Evolutionary conservation across 1,284 basidiomycete genomes (phyloP).

Genomic region (Leccinum subfulvum): DNA sequence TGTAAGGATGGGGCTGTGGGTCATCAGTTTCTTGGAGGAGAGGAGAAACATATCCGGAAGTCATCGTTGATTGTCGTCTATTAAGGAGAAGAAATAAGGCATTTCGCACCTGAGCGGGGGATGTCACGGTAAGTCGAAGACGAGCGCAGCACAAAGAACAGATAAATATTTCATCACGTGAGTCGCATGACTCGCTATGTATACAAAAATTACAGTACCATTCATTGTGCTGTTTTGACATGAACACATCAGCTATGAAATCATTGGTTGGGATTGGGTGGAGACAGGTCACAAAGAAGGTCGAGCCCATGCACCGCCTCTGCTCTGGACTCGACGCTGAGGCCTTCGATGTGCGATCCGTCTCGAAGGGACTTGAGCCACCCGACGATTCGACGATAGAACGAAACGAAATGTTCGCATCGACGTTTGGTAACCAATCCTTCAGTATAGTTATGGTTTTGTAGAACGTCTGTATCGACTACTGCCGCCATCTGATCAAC

Average conservation of each 20-base stretch:
- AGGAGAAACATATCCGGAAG: constrained; percentile 37
- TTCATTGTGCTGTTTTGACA: no score
- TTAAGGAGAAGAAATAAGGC: constrained; percentile 3
- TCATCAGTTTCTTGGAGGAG: constrained; percentile 32
- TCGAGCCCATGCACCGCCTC: background rate
- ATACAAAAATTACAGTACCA: no score
- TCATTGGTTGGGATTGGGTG: no score
- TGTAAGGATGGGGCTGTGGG: constrained; percentile 62
- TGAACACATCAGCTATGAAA: no score
- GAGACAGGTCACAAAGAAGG: background rate
- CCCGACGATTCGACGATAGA: background rate
- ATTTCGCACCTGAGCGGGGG: no score
- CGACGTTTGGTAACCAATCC: background rate
- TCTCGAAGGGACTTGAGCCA: background rate
- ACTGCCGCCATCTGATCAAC: background rate
- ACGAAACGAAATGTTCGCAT: background rate
- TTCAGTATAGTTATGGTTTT: background rate
- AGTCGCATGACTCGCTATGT: no score
- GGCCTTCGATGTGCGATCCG: background rate
- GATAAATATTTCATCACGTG: no score
- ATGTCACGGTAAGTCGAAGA: no score
- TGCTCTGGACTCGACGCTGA: background rate
- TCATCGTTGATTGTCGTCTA: constrained; percentile 35
- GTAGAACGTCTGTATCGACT: background rate
- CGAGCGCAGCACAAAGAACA: no score